Base-by-base conservation (phyloP, 2,329 filamentous ascomycete genomes). In the Trichoderma guizhouense region DNA sequence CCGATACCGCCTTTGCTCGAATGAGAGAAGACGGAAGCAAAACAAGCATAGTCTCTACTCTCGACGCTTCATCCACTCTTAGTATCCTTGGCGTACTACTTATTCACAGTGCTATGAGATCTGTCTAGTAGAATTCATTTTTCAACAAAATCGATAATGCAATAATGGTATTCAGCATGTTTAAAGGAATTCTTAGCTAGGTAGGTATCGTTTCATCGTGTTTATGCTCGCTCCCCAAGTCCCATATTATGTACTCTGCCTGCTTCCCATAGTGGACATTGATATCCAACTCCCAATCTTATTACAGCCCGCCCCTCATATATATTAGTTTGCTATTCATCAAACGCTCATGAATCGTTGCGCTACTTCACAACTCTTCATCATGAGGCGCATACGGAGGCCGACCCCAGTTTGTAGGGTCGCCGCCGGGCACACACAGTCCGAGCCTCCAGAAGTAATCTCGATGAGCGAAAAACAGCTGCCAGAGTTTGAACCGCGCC, bases 361-460 rank as follows among this genome's bases (percentile, higher is more conserved):
- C 55, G 8, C 7, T 30, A 32, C 26, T 43, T 26, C 18, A 58
- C 5, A 65, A 15, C 7, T 65, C 15, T 39, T 71, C 51, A 32
- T 72, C 67, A 21, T 51, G 67, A 36, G 39, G 39, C 36, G 61
- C 53, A 51, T 71, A 85, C 72, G 78, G 81, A 60, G 86, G 84
- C 73, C 87, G 83, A 21, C 86, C 88, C 91, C 91, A 93, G 75
- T 93, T 88, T 60, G 85, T 84, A 3, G 91, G 90, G 79, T 92
- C 91, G 14, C 93, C 92, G 14, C 92, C 92, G 0, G 95, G 95
- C 2, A 98, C 85, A 82, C 96, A 99, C 36, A 98, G 83, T 0
- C 96, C 96, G 68, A 99, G 81, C 71, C 96, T 87, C 93, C 94
- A 97, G 82, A 99, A 98, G 81, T 99, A 99, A 83, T 99, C 96